Evolutionary conservation across 805 yeast genomes (phyloP).

Genomic region (Sungouiozyma ichnusensis): DNA sequence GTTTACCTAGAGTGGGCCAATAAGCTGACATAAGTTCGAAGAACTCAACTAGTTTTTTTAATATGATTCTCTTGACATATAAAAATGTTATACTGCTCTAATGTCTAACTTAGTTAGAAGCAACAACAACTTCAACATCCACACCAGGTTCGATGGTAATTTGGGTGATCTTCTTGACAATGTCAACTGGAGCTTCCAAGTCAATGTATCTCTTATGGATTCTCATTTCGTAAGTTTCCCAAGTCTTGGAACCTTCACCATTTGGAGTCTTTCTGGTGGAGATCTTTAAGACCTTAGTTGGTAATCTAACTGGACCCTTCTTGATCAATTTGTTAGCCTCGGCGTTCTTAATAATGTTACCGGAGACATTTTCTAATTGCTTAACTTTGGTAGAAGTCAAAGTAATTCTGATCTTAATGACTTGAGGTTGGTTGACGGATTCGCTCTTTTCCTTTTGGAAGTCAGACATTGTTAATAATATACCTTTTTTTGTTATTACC

Average conservation of each 20-base stretch:
- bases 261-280: slow-evolving; percentile 99
- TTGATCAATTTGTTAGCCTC: slow-evolving; percentile 68
- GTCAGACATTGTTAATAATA: slow-evolving; percentile 56
- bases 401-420: slow-evolving; percentile 98
- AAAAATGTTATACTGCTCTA: neutral
- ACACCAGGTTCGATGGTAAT: slow-evolving; percentile 99
- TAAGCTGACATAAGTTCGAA: neutral
- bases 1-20: slow-evolving; percentile 32
- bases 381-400: slow-evolving; percentile 97
- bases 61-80: too few species aligned
- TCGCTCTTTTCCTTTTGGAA: slow-evolving; percentile 76
- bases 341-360: slow-evolving; percentile 84
- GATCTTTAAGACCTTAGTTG: slow-evolving; percentile 96
- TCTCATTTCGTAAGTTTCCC: slow-evolving; percentile 99
- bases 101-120: slow-evolving; percentile 26
- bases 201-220: slow-evolving; percentile 99
- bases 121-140: slow-evolving; percentile 89
- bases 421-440: slow-evolving; percentile 69
- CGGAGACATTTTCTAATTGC: slow-evolving; percentile 94
- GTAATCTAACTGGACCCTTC: slow-evolving; percentile 99
- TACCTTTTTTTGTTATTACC: slow-evolving; percentile 32
- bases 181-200: slow-evolving; percentile 90
- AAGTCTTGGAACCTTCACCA: slow-evolving; percentile 99
- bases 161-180: slow-evolving; percentile 92
- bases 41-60: neutral